These are phyloP conservation scores for Microsporum canis DNA, from an alignment of 2,329 filamentous ascomycete genomes.

Conservation along the genomic window DNA sequence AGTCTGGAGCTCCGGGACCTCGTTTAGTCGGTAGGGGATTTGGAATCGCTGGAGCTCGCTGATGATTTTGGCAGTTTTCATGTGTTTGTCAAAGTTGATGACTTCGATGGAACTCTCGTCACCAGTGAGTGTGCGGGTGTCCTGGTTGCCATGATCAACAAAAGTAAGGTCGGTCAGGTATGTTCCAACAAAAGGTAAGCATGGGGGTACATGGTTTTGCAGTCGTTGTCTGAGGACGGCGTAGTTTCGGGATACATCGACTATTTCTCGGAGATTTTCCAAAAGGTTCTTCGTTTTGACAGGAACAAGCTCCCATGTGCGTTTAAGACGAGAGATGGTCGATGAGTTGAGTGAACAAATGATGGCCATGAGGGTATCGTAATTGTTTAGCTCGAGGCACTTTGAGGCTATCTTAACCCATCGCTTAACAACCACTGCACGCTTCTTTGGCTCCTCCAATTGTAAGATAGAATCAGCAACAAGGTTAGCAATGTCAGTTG, in stretches of 20 bases:
- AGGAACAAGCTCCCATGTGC: conserved; percentile 84
- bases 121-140: conserved; percentile 61
- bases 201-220: conserved; percentile 77
- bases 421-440: conserved; percentile 83
- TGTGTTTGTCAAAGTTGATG: conserved; percentile 97
- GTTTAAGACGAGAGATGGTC: conserved; percentile 74
- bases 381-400: conserved; percentile 84
- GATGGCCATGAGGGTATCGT: conserved; percentile 93
- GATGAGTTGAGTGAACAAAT: conserved; percentile 89
- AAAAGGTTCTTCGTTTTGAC: conserved; percentile 70
- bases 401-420: conserved; percentile 92
- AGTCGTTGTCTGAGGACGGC: conserved; percentile 72
- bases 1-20: conserved; percentile 79
- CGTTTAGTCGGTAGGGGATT: conserved; percentile 72
- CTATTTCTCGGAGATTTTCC: conserved; percentile 67
- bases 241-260: conserved; percentile 86
- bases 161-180: conserved; percentile 95
- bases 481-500: conserved; percentile 82
- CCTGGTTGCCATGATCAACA: conserved; percentile 84
- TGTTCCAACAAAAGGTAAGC: conserved; percentile 88
- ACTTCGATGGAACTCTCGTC: conserved; percentile 60
- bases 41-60: conserved; percentile 93
- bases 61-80: conserved; percentile 87
- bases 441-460: conserved; percentile 82
- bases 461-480: conserved; percentile 88